Evolutionary conservation across 2,329 filamentous ascomycete genomes (phyloP).

Genomic region (Exophiala mesophila): DNA sequence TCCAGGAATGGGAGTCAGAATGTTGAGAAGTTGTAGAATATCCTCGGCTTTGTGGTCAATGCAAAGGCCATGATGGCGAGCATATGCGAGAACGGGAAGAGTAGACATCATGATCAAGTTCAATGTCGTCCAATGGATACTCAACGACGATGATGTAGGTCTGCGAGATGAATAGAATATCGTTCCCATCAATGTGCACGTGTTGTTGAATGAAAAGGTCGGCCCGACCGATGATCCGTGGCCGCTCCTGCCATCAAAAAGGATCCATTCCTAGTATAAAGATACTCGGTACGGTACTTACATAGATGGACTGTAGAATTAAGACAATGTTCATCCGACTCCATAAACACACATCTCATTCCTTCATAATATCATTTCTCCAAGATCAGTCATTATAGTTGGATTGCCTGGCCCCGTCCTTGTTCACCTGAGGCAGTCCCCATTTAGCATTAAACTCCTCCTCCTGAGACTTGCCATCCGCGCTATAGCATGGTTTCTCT

Average conservation of each 20-base stretch:
- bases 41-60: slow-evolving; percentile 33
- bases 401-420: slow-evolving; percentile 51
- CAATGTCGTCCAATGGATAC: no score
- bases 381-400: slow-evolving; percentile 52
- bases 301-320: no score
- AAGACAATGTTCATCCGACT: no score
- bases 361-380: background rate
- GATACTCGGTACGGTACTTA: no score
- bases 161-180: no score
- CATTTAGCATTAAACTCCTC: slow-evolving; percentile 47
- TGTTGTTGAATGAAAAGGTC: no score
- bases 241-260: no score
- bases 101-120: slow-evolving; percentile 26
- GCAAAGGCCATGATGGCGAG: slow-evolving; percentile 42
- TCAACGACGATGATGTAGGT: no score
- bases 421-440: slow-evolving; percentile 49
- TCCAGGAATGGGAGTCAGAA: slow-evolving; percentile 6
- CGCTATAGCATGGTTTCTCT: slow-evolving; percentile 44
- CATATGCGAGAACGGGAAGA: slow-evolving; percentile 44
- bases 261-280: no score
- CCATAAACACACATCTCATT: no score
- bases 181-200: no score
- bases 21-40: slow-evolving; percentile 23
- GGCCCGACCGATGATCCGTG: no score
- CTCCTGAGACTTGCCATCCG: slow-evolving; percentile 48